Evolutionary conservation across 2,329 filamentous ascomycete genomes (phyloP).

Genomic region (Colletotrichum musae): DNA sequence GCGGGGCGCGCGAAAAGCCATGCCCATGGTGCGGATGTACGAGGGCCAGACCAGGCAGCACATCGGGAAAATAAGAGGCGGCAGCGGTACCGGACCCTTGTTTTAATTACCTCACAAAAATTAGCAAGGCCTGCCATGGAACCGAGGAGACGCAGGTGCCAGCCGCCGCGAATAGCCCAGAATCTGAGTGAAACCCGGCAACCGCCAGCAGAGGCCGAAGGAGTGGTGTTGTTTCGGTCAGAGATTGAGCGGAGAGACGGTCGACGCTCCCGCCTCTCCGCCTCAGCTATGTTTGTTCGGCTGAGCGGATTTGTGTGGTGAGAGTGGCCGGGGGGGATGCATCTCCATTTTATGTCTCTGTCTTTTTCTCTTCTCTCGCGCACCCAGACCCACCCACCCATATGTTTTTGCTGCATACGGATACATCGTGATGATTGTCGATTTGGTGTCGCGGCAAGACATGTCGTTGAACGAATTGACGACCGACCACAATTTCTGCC

Average conservation of each 20-base stretch:
- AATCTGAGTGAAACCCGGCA: conserved; percentile 28
- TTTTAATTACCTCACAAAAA: conserved; percentile 49
- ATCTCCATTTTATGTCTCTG: background rate
- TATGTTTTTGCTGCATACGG: background rate
- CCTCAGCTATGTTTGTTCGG: conserved; percentile 3
- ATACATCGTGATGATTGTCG: background rate
- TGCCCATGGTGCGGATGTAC: conserved; percentile 11
- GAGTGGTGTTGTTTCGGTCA: conserved; percentile 5
- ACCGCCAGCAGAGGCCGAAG: background rate
- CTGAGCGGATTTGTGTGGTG: background rate
- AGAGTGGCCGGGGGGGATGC: background rate
- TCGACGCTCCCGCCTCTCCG: conserved; percentile 17
- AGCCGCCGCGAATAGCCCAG: conserved; percentile 11
- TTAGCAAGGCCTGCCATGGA: conserved; percentile 19
- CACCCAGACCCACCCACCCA: background rate
- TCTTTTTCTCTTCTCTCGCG: background rate
- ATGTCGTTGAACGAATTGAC: conserved; percentile 25
- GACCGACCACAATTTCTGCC: conserved; percentile 27
- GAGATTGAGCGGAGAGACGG: conserved; percentile 22
- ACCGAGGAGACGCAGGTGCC: conserved; percentile 30
- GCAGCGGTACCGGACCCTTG: conserved; percentile 19
- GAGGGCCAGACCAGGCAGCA: conserved; percentile 4
- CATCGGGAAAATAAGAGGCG: background rate
- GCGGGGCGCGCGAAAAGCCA: conserved; percentile 17
- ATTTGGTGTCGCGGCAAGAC: background rate